A percentile compares a stretch with the other conserved stretches of the same genome.
phyloP scores from a whole-genome alignment of 768 basidiomycete species.

The Lepiota brunneoincarnata region DNA sequence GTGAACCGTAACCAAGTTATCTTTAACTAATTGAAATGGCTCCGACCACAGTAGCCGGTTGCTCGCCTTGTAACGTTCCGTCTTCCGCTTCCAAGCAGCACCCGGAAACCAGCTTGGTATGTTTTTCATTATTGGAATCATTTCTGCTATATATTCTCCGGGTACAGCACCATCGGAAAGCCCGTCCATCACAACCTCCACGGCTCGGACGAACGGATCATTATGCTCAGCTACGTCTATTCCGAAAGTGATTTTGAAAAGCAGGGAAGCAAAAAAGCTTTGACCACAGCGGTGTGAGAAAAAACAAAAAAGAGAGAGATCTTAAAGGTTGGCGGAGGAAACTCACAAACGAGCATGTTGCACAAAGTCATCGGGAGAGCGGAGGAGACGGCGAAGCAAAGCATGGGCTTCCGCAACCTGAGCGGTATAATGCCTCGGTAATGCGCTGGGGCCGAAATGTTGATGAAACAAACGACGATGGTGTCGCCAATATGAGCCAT shows the following conservation, averaged over 20 bases:
- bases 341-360: conserved; percentile 26
- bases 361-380: conserved; percentile 21
- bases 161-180: conserved; percentile 21
- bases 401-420: conserved; percentile 20
- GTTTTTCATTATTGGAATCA: conserved; percentile 22
- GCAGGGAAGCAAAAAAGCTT: neutral
- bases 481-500: conserved; percentile 24
- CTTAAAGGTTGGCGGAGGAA: too few relatives aligned
- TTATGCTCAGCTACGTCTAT: neutral
- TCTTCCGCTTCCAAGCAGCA: conserved; percentile 38
- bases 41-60: conserved; percentile 31
- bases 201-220: conserved; percentile 18
- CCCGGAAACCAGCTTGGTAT: conserved; percentile 43
- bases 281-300: neutral
- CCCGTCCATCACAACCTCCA: conserved; percentile 21
- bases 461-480: conserved; percentile 24
- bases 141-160: conserved; percentile 27
- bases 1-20: conserved; percentile 30
- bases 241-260: conserved; percentile 11
- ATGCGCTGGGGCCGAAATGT: conserved; percentile 20
- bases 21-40: conserved; percentile 34
- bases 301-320: neutral
- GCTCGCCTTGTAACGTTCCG: conserved; percentile 27
- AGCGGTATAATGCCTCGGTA: conserved; percentile 20
- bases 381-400: conserved; percentile 19